Percentiles rank a stretch among this genome's conserved stretches.
phyloP scores from a whole-genome alignment of 768 basidiomycete genomes.

The Serendipita sp. region DNA sequence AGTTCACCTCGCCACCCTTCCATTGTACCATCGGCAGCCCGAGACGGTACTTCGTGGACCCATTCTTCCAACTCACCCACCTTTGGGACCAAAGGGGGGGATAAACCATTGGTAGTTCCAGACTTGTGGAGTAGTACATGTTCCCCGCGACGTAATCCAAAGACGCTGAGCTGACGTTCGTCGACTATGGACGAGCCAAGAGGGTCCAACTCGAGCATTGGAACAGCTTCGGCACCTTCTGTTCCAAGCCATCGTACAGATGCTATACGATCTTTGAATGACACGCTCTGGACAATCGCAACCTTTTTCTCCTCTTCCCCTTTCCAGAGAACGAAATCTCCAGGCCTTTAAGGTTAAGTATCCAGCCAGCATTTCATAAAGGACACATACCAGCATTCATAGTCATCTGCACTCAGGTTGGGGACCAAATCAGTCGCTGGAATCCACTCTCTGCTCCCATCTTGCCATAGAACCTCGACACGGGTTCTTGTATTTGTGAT shows the following conservation, averaged over 20 bases:
- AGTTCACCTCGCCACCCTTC: constrained; percentile 41
- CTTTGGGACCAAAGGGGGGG: constrained; percentile 53
- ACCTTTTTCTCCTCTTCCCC: constrained; percentile 48
- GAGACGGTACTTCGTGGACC: constrained; percentile 44
- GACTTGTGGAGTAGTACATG: constrained; percentile 63
- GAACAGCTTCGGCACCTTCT: constrained; percentile 41
- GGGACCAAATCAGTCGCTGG: constrained; percentile 55
- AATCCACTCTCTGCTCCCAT: constrained; percentile 49
- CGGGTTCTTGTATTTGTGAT: constrained; percentile 59
- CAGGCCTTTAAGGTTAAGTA: constrained; percentile 44
- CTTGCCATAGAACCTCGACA: constrained; percentile 73
- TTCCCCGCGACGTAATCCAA: constrained; percentile 73
- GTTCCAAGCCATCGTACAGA: constrained; percentile 31
- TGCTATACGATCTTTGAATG: constrained; percentile 56
- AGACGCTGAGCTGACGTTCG: constrained; percentile 20
- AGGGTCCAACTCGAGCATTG: constrained; percentile 77
- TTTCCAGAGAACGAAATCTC: constrained; percentile 77
- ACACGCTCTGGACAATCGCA: constrained; percentile 66
- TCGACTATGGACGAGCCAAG: constrained; percentile 47
- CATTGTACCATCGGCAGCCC: constrained; percentile 31
- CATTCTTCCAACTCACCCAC: constrained; percentile 76
- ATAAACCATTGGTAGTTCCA: constrained; percentile 56
- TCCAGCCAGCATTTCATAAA: background rate
- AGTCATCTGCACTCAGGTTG: constrained; percentile 77
- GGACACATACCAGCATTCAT: constrained; percentile 62